phyloP scores from a whole-genome alignment of 108 stramenopile genomes.

The Cyclotella cryptica region DNA sequence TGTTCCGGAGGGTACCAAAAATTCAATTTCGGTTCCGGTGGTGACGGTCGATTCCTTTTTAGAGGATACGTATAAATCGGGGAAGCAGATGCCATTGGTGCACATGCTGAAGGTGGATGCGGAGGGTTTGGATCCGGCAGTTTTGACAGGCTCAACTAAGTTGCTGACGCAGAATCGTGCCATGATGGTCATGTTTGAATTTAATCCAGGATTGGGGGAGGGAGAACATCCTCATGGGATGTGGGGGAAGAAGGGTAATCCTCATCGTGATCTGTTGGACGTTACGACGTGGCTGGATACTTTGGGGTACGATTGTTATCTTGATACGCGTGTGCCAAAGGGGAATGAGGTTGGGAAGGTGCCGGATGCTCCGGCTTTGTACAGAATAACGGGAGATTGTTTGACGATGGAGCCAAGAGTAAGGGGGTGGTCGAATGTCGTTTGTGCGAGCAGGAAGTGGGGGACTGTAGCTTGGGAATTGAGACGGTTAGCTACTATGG shows the following conservation, averaged over 20 bases:
- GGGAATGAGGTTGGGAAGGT: conserved; percentile 22
- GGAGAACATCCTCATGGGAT: conserved; percentile 44
- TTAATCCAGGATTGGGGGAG: conserved; percentile 44
- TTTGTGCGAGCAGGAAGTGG: conserved; percentile 48
- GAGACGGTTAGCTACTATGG: conserved; percentile 13
- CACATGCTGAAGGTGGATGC: conserved; percentile 52
- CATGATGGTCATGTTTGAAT: conserved; percentile 51
- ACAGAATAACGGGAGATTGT: conserved; percentile 49
- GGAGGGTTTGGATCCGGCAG: conserved; percentile 48
- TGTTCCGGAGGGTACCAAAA: conserved; percentile 31
- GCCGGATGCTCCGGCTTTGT: conserved; percentile 36
- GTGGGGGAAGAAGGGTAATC: conserved; percentile 39
- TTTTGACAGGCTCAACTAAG: conserved; percentile 20
- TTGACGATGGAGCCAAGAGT: conserved; percentile 37
- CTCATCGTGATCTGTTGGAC: conserved; percentile 23
- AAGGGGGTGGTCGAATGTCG: conserved; percentile 52
- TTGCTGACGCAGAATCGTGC: conserved; percentile 29
- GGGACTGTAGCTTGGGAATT: conserved; percentile 28
- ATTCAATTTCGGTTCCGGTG: conserved; percentile 45
- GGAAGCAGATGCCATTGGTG: conserved; percentile 19
- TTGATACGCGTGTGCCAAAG: conserved; percentile 32
- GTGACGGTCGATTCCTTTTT: conserved; percentile 40
- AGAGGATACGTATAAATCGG: conserved; percentile 15
- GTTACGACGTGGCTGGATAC: conserved; percentile 30
- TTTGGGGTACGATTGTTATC: conserved; percentile 43